Conservation (phyloP, 1,284 basidiomycete species). For the Ceratobasidium sp. region DNA sequence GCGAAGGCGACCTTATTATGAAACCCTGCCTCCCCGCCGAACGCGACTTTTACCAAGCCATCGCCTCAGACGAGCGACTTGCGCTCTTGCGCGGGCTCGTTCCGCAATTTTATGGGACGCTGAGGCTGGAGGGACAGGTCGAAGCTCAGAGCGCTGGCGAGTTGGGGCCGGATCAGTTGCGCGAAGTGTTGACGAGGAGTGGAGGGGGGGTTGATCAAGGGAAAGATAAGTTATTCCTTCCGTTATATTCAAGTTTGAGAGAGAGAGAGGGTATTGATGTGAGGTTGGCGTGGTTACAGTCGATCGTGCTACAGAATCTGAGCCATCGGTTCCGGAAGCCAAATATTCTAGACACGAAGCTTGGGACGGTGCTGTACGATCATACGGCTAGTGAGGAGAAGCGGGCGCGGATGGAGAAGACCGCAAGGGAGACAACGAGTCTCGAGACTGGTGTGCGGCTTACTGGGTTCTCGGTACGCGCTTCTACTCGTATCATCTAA, state of each 20-base stretch:
- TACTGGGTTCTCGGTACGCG: conserved; percentile 88
- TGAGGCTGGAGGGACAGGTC: conserved; percentile 75
- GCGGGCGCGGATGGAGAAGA: conserved; percentile 79
- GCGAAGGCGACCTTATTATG: conserved; percentile 85
- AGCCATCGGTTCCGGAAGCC: conserved; percentile 80
- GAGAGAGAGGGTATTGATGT: conserved; percentile 1
- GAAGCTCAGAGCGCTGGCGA: conserved; percentile 55
- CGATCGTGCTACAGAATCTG: conserved; percentile 89
- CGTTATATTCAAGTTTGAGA: conserved; percentile 11
- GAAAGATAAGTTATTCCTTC: conserved; percentile 67
- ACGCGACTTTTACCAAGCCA: conserved; percentile 82
- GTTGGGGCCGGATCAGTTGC: conserved; percentile 49
- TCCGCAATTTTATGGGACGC: conserved; percentile 82
- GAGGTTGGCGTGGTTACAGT: conserved; percentile 61
- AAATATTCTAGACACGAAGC: conserved; percentile 91
- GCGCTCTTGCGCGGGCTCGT: conserved; percentile 64
- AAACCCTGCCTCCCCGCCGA: conserved; percentile 84
- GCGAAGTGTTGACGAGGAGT: conserved; percentile 48
- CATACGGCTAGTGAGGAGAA: conserved; percentile 81
- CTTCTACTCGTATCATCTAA: conserved; percentile 2
- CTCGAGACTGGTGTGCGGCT: conserved; percentile 81
- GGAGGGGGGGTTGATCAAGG: conserved; percentile 53
- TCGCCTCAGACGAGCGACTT: conserved; percentile 58
- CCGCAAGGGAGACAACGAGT: conserved; percentile 79
- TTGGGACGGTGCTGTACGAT: conserved; percentile 88